Base-by-base conservation (phyloP, 257 asterid genomes). In the Scutellaria minor region DNA sequence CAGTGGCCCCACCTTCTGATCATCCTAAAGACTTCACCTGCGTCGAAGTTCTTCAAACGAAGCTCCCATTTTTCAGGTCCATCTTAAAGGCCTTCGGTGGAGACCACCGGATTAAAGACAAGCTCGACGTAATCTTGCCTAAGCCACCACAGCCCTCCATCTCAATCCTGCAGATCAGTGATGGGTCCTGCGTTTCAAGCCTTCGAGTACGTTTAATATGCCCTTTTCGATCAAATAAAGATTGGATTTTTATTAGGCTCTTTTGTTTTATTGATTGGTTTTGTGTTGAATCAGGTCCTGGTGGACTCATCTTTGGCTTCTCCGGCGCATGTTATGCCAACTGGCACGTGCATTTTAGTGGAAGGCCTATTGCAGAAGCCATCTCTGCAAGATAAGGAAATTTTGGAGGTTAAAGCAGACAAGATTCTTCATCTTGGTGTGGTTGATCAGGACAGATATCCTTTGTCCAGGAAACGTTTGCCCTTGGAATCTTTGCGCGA, bases 281-380 rank as follows among this genome's bases (percentile, higher is more conserved):
- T 5, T 53, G 13, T 53, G 53, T 9, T 18, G 14, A 46, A 13
- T 71, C 73, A 93, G 98, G 87, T 94, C 64, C n/a, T 80, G 66
- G 90, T 94, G 78, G 96, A 87, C 66, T 94, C 97, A 3, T 51
- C 77, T 41, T 58, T 94, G 41, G 95, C 90, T 66, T 71, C 85
- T 27, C 97, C 96, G 1, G 62, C 79, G 53, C 77, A 78, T 35
- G 78, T 91, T 9, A 89, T 94, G 99, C 92, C 96, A 0, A 79
- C 90, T 0, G 99, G 99, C 74, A 82, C 88, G 65, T 89, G 96
- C 54, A 77, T 91, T 66, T 67, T 89, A 62, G 90, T 73, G n/a
- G 85, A 89, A 82, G 99, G 99, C 40, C 5, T 85, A 61, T 45
- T 94, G 81, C 95, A 94, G 69, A 76, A 78, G 70, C 88, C 95